Conservation (phyloP, 2,329 filamentous ascomycete species). For the Neophaeococcomyces mojaviensis region DNA sequence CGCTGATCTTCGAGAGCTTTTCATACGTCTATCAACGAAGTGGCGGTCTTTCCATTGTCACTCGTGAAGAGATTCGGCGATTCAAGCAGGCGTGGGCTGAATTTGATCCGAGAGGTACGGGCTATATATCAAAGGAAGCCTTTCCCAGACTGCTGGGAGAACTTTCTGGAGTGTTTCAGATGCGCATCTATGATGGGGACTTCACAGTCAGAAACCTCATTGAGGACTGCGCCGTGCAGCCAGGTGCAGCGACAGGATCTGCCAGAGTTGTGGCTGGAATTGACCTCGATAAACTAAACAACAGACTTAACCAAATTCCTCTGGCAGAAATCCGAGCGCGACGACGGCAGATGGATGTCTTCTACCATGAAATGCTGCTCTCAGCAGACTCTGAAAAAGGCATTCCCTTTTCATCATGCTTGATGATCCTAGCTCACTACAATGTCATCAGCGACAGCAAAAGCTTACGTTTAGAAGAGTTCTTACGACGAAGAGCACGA, state of each 20-base stretch:
- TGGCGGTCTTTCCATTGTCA: slow-evolving; percentile 82
- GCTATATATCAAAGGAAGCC: slow-evolving; percentile 80
- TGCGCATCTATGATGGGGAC: slow-evolving; percentile 89
- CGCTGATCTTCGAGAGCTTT: slow-evolving; percentile 98
- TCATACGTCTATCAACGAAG: slow-evolving; percentile 98
- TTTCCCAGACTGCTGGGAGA: slow-evolving; percentile 86
- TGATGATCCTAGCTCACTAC: slow-evolving; percentile 96
- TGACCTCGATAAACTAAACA: slow-evolving; percentile 68
- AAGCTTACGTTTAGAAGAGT: slow-evolving; percentile 88
- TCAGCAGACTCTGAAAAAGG: slow-evolving; percentile 83
- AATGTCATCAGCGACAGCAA: slow-evolving; percentile 98
- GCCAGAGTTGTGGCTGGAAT: slow-evolving; percentile 47
- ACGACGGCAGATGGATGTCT: slow-evolving; percentile 77
- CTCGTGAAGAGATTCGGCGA: slow-evolving; percentile 84
- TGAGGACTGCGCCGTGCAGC: slow-evolving; percentile 66
- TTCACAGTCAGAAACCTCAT: slow-evolving; percentile 81
- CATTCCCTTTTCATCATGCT: slow-evolving; percentile 81
- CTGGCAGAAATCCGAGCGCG: slow-evolving; percentile 65
- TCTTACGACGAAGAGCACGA: slow-evolving; percentile 78
- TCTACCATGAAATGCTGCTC: slow-evolving; percentile 93
- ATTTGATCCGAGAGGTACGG: slow-evolving; percentile 82
- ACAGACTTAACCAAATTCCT: slow-evolving; percentile 65
- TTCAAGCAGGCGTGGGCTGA: slow-evolving; percentile 99
- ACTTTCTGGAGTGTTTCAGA: slow-evolving; percentile 90
- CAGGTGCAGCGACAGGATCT: slow-evolving; percentile 39